Conservation (phyloP, 2,329 filamentous ascomycete genomes). For the Tympanopsis confertula region DNA sequence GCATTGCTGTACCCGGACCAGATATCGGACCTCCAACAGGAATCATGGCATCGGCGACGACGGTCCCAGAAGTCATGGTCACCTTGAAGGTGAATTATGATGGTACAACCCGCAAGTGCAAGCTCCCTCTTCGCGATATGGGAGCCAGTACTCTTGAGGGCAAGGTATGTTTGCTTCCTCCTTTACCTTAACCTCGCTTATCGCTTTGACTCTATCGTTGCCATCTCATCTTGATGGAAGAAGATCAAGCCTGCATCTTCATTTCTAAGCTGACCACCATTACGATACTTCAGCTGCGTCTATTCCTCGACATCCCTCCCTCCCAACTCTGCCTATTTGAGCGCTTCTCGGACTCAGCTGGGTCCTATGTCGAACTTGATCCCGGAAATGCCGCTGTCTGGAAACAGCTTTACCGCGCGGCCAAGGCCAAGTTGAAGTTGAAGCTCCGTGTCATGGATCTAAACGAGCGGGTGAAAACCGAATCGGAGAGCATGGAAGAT, state of each 20-base stretch:
- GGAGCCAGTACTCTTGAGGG: constrained; percentile 61
- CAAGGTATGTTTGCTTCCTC: constrained; percentile 55
- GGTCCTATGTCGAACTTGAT: constrained; percentile 69
- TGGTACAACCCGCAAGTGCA: constrained; percentile 69
- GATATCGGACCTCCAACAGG: too few relatives aligned
- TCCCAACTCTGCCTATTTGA: constrained; percentile 62
- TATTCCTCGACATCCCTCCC: constrained; percentile 51
- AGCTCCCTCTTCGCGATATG: constrained; percentile 79
- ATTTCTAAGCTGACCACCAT: too few relatives aligned
- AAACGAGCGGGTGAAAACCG: constrained; percentile 17
- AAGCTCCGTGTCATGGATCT: constrained; percentile 63
- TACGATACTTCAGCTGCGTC: constrained; percentile 63
- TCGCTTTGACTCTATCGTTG: constrained; percentile 3
- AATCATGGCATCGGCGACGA: too few relatives aligned
- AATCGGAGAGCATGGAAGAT: constrained; percentile 6
- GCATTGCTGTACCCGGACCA: too few relatives aligned
- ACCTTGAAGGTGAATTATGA: constrained; percentile 76
- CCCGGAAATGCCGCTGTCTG: constrained; percentile 70
- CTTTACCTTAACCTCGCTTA: constrained; percentile 1
- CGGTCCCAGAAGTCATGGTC: constrained; percentile 57
- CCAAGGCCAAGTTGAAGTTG: constrained; percentile 96
- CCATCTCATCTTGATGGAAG: constrained; percentile 8
- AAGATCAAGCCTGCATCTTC: constrained; percentile 1
- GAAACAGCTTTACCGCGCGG: constrained; percentile 92
- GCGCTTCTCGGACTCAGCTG: constrained; percentile 89